phyloP scores from a whole-genome alignment of 2,329 filamentous ascomycete species.

The Scytalidium sp. region DNA sequence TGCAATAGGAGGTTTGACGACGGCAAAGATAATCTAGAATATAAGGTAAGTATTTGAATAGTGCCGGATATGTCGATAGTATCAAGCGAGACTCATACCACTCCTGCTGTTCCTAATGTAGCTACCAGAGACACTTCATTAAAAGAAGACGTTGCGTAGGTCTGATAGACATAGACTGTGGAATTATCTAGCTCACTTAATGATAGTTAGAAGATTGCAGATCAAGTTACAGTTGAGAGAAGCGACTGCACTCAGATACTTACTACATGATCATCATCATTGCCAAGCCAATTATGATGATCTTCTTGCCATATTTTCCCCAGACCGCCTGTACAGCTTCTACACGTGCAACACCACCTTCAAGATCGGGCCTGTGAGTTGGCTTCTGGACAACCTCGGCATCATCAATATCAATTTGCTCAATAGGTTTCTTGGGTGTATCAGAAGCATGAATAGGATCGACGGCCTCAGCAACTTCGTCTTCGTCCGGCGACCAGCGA shows the following conservation, averaged over 20 bases:
- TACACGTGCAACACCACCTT: slow-evolving; percentile 17
- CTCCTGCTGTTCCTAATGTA: slow-evolving; percentile 26
- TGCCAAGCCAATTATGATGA: slow-evolving; percentile 18
- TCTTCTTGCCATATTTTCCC: slow-evolving; percentile 18
- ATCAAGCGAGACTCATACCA: neutral
- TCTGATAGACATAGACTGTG: slow-evolving; percentile 27
- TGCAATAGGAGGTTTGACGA: slow-evolving; percentile 58
- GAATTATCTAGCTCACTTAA: slow-evolving; percentile 26
- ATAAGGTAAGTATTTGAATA: slow-evolving; percentile 6
- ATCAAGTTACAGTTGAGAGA: neutral
- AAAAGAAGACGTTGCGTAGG: slow-evolving; percentile 31
- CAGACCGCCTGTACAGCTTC: slow-evolving; percentile 22
- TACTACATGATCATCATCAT: slow-evolving; percentile 26
- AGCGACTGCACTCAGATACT: slow-evolving; percentile 1
- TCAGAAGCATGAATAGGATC: no score
- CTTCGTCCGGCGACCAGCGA: neutral
- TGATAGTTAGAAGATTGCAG: no score
- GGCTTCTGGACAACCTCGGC: slow-evolving; percentile 1
- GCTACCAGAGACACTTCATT: slow-evolving; percentile 27
- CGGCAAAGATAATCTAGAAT: slow-evolving; percentile 38
- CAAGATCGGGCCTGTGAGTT: neutral
- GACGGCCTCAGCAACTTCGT: neutral
- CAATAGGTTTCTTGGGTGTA: neutral
- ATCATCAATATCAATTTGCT: neutral
- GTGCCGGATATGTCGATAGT: no score